phyloP scores from a whole-genome alignment of 177 flowering plant species.

The Vitis hybrid region DNA sequence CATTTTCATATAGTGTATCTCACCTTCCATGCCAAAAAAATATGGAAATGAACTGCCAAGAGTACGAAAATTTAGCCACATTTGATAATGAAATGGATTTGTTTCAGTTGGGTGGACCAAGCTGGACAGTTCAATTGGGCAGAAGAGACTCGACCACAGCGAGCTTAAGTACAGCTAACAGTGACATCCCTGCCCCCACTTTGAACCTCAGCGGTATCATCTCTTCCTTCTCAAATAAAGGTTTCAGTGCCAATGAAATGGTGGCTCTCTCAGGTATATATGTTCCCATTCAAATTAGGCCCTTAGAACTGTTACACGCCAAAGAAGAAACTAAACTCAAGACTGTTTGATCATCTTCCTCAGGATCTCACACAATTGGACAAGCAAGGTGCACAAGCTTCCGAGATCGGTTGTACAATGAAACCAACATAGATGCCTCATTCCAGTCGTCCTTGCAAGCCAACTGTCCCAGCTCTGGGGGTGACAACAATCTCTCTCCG shows the following conservation, averaged over 20 bases:
- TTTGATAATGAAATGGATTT: not conserved
- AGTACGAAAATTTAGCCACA: too few species aligned
- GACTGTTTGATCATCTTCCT: too few species aligned
- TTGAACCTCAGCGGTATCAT: constrained; percentile 22
- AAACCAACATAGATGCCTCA: constrained; percentile 33
- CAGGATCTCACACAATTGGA: constrained; percentile 44
- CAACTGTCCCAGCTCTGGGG: constrained; percentile 28
- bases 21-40: too few species aligned
- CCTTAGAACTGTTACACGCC: too few species aligned
- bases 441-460: constrained; percentile 17
- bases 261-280: constrained; percentile 40
- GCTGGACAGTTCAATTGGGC: constrained; percentile 32
- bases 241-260: constrained; percentile 33
- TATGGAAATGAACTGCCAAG: too few species aligned
- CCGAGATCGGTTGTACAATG: constrained; percentile 32
- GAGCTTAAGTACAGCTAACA: constrained; percentile 20
- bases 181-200: constrained; percentile 23
- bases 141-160: constrained; percentile 37
- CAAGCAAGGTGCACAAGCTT: constrained; percentile 35
- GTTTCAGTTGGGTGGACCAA: constrained; percentile 34
- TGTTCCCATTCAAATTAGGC: not conserved
- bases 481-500: constrained; percentile 26
- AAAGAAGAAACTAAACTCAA: too few species aligned
- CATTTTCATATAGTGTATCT: too few species aligned
- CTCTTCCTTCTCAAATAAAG: constrained; percentile 30